A percentile compares a stretch with the other conserved stretches of the same genome.
Conservation (phyloP, 371 early-diverging fungal genomes). For the Caulochytrium protostelioides region DNA sequence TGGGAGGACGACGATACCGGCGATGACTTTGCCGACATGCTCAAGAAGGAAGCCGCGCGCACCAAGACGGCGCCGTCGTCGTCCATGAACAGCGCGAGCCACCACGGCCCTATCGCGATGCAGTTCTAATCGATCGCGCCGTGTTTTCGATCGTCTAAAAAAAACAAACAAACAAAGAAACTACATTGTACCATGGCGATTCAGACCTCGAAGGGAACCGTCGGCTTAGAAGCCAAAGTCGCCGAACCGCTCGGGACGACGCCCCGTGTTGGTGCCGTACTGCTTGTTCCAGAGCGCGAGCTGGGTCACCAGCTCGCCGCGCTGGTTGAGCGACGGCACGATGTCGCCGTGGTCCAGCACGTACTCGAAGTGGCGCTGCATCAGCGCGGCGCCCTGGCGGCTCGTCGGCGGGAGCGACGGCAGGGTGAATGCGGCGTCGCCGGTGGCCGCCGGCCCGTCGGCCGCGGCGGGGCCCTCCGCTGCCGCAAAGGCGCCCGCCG, state of each 20-base stretch:
- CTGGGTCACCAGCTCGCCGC: not conserved
- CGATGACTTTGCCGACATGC: too few relatives aligned
- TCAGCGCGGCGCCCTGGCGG: too few relatives aligned
- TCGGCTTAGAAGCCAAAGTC: not conserved
- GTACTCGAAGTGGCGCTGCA: too few relatives aligned
- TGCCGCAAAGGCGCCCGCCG: conserved; percentile 35
- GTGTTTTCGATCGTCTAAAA: too few relatives aligned
- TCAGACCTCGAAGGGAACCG: not conserved
- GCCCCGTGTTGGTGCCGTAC: not conserved
- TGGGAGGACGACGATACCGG: too few relatives aligned
- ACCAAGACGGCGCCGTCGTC: too few relatives aligned
- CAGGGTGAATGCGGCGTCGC: too few relatives aligned
- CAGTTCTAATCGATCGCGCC: too few relatives aligned
- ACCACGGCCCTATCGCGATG: too few relatives aligned
- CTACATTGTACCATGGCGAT: not conserved
- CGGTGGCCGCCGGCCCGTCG: not conserved
- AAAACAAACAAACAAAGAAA: not conserved
- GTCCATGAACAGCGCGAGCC: too few relatives aligned
- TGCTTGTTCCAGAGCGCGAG: not conserved
- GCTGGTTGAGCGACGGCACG: not conserved
- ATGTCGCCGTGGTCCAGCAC: conserved; percentile 1
- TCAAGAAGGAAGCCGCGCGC: too few relatives aligned
- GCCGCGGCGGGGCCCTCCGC: conserved; percentile 9
- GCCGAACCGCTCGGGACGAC: not conserved
- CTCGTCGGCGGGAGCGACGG: too few relatives aligned